Evolutionary conservation across 1,284 basidiomycete genomes (phyloP).

Genomic region (Tetrapyrgos nigripes): DNA sequence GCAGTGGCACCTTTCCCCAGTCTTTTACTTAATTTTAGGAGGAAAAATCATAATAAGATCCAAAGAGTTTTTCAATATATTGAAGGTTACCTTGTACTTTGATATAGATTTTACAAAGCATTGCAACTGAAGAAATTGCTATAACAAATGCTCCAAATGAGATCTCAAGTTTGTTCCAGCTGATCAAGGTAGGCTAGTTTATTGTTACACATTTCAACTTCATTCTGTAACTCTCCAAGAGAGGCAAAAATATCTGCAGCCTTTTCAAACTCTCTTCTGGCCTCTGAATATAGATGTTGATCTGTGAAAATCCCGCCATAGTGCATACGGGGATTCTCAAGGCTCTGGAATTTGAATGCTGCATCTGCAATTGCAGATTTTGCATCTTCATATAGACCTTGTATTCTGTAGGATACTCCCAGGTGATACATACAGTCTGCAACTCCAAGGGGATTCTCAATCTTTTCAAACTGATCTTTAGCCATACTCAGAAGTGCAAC

Average conservation of each 20-base stretch:
- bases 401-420: not conserved
- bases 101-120: too few relatives aligned
- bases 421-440: not conserved
- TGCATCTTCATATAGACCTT: not conserved
- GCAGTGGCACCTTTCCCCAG: too few relatives aligned
- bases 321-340: not conserved
- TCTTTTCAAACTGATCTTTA: not conserved
- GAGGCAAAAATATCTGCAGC: not conserved
- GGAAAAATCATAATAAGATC: too few relatives aligned
- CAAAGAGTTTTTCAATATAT: too few relatives aligned
- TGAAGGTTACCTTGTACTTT: too few relatives aligned
- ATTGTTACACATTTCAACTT: too few relatives aligned
- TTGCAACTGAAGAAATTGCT: too few relatives aligned
- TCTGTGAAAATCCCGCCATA: not conserved
- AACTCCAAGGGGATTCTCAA: not conserved
- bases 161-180: too few relatives aligned
- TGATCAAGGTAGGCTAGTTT: too few relatives aligned
- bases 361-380: not conserved
- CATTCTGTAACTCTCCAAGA: too few relatives aligned
- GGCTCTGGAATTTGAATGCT: not conserved
- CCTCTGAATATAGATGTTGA: not conserved
- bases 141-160: too few relatives aligned
- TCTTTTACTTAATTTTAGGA: too few relatives aligned
- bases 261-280: not conserved
- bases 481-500: not conserved